A percentile compares a stretch with the other conserved stretches of the same genome.
phyloP scores from a whole-genome alignment of 2,329 filamentous ascomycete genomes.

The Lachnellula arida region DNA sequence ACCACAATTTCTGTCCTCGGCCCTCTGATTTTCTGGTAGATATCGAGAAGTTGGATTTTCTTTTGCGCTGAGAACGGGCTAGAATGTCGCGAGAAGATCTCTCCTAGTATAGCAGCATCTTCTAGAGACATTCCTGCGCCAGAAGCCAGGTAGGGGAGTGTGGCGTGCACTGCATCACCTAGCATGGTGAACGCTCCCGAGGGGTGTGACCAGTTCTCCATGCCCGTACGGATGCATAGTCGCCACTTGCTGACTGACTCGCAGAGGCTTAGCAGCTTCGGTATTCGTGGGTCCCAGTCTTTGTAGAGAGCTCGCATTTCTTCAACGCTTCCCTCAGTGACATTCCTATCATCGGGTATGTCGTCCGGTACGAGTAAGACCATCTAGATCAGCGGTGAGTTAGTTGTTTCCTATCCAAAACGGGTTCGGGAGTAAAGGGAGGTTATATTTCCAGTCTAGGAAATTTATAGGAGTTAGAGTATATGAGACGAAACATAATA shows the following conservation, averaged over 20 bases:
- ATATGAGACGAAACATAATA: too few species aligned
- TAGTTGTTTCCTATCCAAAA: too few species aligned
- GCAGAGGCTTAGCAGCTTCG: slow-evolving; percentile 53
- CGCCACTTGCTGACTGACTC: slow-evolving; percentile 58
- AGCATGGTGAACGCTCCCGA: slow-evolving; percentile 54
- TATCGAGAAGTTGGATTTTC: slow-evolving; percentile 34
- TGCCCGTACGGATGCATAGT: slow-evolving; percentile 50
- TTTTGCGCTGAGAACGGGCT: slow-evolving; percentile 24
- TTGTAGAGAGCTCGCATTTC: slow-evolving; percentile 40
- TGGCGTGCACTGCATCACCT: slow-evolving; percentile 61
- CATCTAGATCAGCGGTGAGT: too few species aligned
- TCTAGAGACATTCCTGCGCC: slow-evolving; percentile 57
- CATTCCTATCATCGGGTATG: slow-evolving; percentile 33
- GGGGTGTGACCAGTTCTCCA: slow-evolving; percentile 53
- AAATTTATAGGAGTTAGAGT: too few species aligned
- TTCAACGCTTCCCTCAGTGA: slow-evolving; percentile 36
- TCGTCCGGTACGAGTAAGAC: slow-evolving; percentile 36
- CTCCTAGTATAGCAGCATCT: slow-evolving; percentile 52
- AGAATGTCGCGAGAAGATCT: slow-evolving; percentile 43
- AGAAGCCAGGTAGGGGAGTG: slow-evolving; percentile 55
- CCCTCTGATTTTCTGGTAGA: slow-evolving; percentile 55
- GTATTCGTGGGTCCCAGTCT: slow-evolving; percentile 43
- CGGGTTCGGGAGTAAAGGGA: too few species aligned
- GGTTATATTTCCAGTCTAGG: too few species aligned
- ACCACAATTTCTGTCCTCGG: slow-evolving; percentile 57